Evolutionary conservation across 23 red algal species (phyloP).

Genomic region (Gracilariopsis chorda): DNA sequence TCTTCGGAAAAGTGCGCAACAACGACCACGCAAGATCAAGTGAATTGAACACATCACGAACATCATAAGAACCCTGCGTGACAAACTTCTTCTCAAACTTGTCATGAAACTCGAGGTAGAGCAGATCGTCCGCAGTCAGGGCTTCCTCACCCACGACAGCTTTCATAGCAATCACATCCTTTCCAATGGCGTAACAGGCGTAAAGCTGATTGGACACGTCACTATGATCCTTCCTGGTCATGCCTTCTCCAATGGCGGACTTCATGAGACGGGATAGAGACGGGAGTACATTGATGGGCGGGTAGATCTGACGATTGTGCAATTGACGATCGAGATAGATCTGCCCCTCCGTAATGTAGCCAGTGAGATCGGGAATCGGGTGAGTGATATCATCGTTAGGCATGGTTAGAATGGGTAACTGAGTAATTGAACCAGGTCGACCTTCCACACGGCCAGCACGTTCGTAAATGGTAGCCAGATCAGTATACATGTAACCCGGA

Average conservation of each 20-base stretch:
- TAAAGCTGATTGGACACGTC: constrained; percentile 98
- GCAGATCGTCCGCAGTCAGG: constrained; percentile 83
- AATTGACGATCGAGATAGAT: constrained; percentile 96
- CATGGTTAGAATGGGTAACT: constrained; percentile 97
- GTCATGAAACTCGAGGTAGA: constrained; percentile 96
- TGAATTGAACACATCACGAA: constrained; percentile 71
- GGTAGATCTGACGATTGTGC: constrained; percentile 97
- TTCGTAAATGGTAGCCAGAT: constrained; percentile 96
- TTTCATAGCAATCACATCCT: constrained; percentile 99
- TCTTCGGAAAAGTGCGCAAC: constrained; percentile 86
- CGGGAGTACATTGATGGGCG: constrained; percentile 95
- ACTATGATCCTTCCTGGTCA: constrained; percentile 93
- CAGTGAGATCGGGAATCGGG: constrained; percentile 97
- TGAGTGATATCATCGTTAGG: constrained; percentile 99
- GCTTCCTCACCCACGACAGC: constrained; percentile 97
- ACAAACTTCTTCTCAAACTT: constrained; percentile 97
- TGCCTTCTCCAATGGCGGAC: constrained; percentile 98
- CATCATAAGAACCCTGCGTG: constrained; percentile 85
- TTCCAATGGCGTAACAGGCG: constrained; percentile 96
- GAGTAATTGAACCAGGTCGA: constrained; percentile 84
- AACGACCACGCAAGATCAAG: constrained; percentile 94
- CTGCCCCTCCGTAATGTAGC: constrained; percentile 99
- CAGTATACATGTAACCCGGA: constrained; percentile 99
- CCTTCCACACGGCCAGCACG: constrained; percentile 89
- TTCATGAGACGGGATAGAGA: constrained; percentile 99